Evolutionary conservation across 2,329 filamentous ascomycete species (phyloP).

Genomic region (Pseudogymnoascus sp.): DNA sequence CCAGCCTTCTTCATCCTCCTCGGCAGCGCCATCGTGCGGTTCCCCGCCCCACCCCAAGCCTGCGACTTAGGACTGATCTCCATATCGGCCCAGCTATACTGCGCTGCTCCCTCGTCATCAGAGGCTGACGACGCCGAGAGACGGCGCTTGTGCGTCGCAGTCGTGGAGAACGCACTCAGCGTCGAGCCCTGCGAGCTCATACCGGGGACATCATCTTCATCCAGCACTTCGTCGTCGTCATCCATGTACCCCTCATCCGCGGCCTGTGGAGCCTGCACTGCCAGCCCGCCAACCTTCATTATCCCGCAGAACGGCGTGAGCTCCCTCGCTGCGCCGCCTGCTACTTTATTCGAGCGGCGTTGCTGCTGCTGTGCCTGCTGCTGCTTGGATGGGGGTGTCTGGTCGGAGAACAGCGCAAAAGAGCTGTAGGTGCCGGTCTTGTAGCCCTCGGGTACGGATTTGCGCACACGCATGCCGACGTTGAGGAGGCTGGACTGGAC

Average conservation of each 20-base stretch:
- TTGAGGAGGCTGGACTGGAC: conserved; percentile 78
- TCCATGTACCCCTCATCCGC: conserved; percentile 34
- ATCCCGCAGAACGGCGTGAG: conserved; percentile 75
- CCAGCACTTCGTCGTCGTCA: conserved; percentile 28
- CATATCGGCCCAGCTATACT: conserved; percentile 5
- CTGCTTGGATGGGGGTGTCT: conserved; percentile 20
- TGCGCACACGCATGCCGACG: conserved; percentile 91
- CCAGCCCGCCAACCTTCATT: conserved; percentile 63
- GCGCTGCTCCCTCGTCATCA: conserved; percentile 14
- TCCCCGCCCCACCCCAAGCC: conserved; percentile 30
- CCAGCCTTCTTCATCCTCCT: conserved; percentile 15
- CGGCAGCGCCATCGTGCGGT: conserved; percentile 23
- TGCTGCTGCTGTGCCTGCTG: neutral
- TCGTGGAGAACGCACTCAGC: conserved; percentile 4
- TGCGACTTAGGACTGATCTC: conserved; percentile 10
- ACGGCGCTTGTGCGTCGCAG: neutral
- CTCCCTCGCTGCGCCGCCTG: conserved; percentile 41
- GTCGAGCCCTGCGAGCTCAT: conserved; percentile 21
- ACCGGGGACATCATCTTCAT: conserved; percentile 21
- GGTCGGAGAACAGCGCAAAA: conserved; percentile 45
- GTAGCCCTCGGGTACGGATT: conserved; percentile 89
- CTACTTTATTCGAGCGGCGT: conserved; percentile 13
- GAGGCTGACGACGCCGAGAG: neutral
- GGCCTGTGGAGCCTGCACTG: conserved; percentile 38
- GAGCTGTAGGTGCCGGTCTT: conserved; percentile 57